Percentiles rank a stretch among this genome's conserved stretches.
phyloP scores from a whole-genome alignment of 2,329 filamentous ascomycete species.

The Samsoniella hepiali region DNA sequence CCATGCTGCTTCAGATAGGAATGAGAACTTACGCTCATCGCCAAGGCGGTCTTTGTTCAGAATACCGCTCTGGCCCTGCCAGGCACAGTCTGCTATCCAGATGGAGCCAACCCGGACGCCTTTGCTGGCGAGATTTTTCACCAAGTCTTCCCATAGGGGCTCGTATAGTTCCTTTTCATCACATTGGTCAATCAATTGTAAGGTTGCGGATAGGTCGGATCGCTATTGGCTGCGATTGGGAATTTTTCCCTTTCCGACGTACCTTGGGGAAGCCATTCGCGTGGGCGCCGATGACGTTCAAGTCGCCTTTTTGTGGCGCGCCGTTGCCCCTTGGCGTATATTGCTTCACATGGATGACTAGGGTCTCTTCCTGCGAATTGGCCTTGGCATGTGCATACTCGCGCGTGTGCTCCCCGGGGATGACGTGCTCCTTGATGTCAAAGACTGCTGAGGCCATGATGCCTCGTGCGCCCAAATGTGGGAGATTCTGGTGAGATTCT shows the following conservation, averaged over 20 bases:
- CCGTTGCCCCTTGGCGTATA: slow-evolving; percentile 75
- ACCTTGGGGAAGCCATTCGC: slow-evolving; percentile 94
- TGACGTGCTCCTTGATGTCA: slow-evolving; percentile 67
- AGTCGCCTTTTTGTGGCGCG: slow-evolving; percentile 65
- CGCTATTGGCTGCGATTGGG: neutral
- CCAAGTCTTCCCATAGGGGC: slow-evolving; percentile 82
- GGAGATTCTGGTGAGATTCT: too few species aligned
- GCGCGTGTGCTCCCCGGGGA: slow-evolving; percentile 74
- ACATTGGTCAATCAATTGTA: neutral
- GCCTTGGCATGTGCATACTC: slow-evolving; percentile 75
- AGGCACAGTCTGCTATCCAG: slow-evolving; percentile 86
- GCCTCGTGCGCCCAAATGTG: too few species aligned
- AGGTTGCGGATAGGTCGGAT: neutral
- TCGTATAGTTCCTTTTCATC: slow-evolving; percentile 78
- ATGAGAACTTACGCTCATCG: slow-evolving; percentile 67
- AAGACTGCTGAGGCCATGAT: slow-evolving; percentile 43
- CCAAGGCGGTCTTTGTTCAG: slow-evolving; percentile 74
- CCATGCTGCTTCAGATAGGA: neutral
- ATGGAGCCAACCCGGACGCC: slow-evolving; percentile 74
- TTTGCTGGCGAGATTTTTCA: slow-evolving; percentile 51
- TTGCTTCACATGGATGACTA: slow-evolving; percentile 78
- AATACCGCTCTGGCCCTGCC: slow-evolving; percentile 75
- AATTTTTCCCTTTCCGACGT: slow-evolving; percentile 16
- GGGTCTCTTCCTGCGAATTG: slow-evolving; percentile 67
- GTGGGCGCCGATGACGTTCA: slow-evolving; percentile 83